A percentile compares a stretch with the other conserved stretches of the same genome.
Conservation (phyloP, 23 red algal genomes). For the Gracilaria vermiculophylla region DNA sequence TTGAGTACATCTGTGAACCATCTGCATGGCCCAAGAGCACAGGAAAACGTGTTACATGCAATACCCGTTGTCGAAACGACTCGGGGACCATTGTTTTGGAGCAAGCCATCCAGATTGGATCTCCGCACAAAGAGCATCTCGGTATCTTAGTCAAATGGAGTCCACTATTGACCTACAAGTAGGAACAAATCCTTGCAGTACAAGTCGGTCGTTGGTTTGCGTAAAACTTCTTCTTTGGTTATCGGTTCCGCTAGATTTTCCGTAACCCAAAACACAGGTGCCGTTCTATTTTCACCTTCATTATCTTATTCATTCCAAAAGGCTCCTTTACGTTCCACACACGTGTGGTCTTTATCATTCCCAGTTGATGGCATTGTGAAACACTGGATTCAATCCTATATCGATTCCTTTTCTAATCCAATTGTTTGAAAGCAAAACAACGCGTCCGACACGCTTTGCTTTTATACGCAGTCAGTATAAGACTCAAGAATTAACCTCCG, state of each 20-base stretch:
- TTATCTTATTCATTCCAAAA: too few species aligned
- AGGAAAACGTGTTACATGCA: not conserved
- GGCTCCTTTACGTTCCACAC: too few species aligned
- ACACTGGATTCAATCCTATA: not conserved
- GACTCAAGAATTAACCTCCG: conserved; percentile 4
- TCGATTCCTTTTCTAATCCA: not conserved
- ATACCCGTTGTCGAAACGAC: not conserved
- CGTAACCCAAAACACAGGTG: too few species aligned
- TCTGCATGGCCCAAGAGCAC: not conserved
- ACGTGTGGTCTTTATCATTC: too few species aligned
- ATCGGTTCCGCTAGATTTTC: too few species aligned
- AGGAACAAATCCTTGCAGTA: not conserved
- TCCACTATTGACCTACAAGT: too few species aligned
- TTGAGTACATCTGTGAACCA: not conserved
- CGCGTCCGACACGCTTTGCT: conserved; percentile 13
- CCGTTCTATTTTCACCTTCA: too few species aligned
- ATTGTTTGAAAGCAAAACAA: not conserved
- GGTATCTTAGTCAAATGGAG: not conserved
- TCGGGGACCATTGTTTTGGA: not conserved
- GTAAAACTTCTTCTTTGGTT: not conserved
- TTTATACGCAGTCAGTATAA: not conserved
- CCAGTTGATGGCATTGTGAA: too few species aligned
- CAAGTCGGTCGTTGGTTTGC: not conserved
- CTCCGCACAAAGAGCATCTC: not conserved
- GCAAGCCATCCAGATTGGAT: not conserved